phyloP scores from a whole-genome alignment of 129 eudicot genomes.

The Tanacetum coccineum region DNA sequence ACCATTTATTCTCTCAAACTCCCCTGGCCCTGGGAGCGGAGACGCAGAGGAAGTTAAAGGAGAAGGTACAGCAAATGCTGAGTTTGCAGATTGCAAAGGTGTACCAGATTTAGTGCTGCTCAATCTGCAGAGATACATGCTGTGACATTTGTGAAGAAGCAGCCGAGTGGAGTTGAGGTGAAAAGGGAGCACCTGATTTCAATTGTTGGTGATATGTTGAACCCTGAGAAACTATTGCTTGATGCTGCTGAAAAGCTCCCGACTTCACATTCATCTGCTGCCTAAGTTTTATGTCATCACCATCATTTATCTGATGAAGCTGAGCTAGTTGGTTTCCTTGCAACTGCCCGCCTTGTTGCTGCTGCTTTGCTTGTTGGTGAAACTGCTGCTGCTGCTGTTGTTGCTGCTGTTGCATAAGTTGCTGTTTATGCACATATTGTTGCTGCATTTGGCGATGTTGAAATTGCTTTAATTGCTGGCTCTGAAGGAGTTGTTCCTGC shows the following conservation, averaged over 20 bases:
- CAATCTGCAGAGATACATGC: constrained; percentile 83
- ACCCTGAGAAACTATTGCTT: constrained; percentile 46
- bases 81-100: constrained; percentile 46
- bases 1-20: constrained; percentile 37
- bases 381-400: constrained; percentile 49
- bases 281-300: constrained; percentile 57
- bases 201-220: constrained; percentile 56
- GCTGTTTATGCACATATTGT: constrained; percentile 49
- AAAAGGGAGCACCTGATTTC: constrained; percentile 65
- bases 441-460: constrained; percentile 70
- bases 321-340: constrained; percentile 59
- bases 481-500: constrained; percentile 68
- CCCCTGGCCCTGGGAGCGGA: constrained; percentile 79
- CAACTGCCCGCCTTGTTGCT: constrained; percentile 52
- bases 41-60: constrained; percentile 81
- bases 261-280: constrained; percentile 61
- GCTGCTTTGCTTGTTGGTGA: constrained; percentile 55
- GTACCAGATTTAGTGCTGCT: constrained; percentile 34
- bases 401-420: constrained; percentile 49
- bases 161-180: constrained; percentile 69
- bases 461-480: constrained; percentile 58
- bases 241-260: constrained; percentile 76
- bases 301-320: constrained; percentile 63
- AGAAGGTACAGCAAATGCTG: constrained; percentile 74
- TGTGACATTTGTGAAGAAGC: constrained; percentile 78